Evolutionary conservation across 176 grass and related monocot genomes (phyloP), one percentile per base, ranked within the genome.

Genomic region (Calamus simplicifolius): DNA sequence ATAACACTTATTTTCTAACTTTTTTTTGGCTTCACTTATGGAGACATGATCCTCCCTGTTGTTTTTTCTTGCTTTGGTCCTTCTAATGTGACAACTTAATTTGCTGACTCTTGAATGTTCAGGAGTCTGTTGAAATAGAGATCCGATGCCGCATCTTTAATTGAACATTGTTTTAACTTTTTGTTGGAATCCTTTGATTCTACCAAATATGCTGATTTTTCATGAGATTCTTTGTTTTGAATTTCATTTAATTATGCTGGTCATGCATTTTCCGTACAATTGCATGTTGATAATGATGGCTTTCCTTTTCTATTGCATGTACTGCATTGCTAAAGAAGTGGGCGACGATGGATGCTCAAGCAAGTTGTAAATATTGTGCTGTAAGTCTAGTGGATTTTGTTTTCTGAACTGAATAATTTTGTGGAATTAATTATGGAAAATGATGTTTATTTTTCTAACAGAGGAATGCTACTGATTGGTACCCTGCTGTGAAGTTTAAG

Each of bases 301-400:
- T 78, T 70, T 80, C 48, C 63, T 80, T 60, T 59, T 80, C 29
- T 79, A 35, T 74, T 63, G 67, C 60, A 61, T 79, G 52, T 26
- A 58, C 73, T 54, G 25, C 16, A 43, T 64, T 59, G 63, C 71
- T 35, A 29, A 70, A 95, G 86, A 85, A 26, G 48, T 61, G 17
- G 49, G 52, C 51, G 19, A 57, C 61, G 29, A 73, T 59, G 58
- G 80, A 62, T 25, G 62, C 49, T 79, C 63, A 61, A 79, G 38
- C 62, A 62, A 75, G 69, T 18, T 97, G 92, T 81, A 91, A 97
- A 18, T 91, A 82, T 73, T 97, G 92, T 59, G 57, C 76, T 26
- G 87, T 97, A 88, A 88, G 92, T 88, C 48, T 23, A 79, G 14
- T 43, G 35, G 18, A 61, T 4, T 52, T 59, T 66, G 27, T 77